phyloP scores from a whole-genome alignment of 73 alveolate genomes.

The Blepharisma japonicum region DNA sequence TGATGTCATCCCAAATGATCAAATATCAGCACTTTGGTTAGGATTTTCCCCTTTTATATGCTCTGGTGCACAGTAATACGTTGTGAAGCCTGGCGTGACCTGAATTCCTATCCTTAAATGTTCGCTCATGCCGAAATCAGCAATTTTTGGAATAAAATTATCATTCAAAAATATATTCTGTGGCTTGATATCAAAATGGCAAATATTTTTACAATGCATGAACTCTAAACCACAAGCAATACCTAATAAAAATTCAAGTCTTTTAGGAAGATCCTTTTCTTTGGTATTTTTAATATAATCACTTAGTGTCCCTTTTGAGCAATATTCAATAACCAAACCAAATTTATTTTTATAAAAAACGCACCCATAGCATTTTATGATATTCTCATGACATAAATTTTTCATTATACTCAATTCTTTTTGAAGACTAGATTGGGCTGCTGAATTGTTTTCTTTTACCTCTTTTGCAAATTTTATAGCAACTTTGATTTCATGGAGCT shows the following conservation, averaged over 20 bases:
- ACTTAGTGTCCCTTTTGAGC: not conserved
- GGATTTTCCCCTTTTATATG: not conserved
- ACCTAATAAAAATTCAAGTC: conserved; percentile 1
- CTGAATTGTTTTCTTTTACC: not conserved
- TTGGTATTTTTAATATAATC: not conserved
- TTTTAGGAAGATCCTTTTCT: not conserved
- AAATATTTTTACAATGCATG: not conserved
- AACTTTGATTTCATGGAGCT: not conserved
- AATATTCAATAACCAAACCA: not conserved
- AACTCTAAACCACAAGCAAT: conserved; percentile 3
- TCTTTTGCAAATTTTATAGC: conserved; percentile 21
- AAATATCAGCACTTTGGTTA: not conserved
- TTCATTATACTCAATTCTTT: not conserved
- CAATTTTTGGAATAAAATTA: not conserved
- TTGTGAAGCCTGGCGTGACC: not conserved
- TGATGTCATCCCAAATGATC: conserved; percentile 15
- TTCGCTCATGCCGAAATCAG: conserved; percentile 15
- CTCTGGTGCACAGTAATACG: not conserved
- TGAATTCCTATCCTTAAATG: not conserved
- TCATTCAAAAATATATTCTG: conserved; percentile 17
- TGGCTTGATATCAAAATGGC: conserved; percentile 29
- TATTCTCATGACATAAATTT: not conserved
- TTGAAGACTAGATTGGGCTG: not conserved
- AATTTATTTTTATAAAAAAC: not conserved
- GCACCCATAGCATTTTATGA: not conserved